Conservation (phyloP, 768 basidiomycete genomes). For the Leccinum obscurum region DNA sequence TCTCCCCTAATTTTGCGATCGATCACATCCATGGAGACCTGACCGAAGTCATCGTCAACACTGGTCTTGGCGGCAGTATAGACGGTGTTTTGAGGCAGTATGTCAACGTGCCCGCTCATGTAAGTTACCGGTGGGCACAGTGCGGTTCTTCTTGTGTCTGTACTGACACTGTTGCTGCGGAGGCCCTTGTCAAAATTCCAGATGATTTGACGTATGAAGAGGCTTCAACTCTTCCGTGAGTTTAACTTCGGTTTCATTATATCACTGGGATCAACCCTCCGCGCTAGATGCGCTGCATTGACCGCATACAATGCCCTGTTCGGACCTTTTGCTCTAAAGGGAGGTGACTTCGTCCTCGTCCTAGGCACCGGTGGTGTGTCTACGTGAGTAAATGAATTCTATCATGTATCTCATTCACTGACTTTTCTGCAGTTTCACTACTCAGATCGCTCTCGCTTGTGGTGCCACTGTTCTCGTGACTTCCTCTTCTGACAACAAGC, state of each 20-base stretch:
- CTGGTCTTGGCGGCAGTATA: constrained; percentile 46
- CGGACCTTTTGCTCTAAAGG: constrained; percentile 52
- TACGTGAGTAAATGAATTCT: constrained; percentile 35
- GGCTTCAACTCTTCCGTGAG: constrained; percentile 62
- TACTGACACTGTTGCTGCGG: neutral
- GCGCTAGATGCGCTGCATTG: constrained; percentile 51
- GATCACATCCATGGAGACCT: constrained; percentile 50
- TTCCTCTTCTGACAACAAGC: constrained; percentile 65
- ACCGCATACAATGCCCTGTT: constrained; percentile 64
- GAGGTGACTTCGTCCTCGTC: constrained; percentile 58
- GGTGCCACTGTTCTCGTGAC: constrained; percentile 68
- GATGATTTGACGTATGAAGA: constrained; percentile 61
- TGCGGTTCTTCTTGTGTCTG: neutral
- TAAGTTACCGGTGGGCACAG: constrained; percentile 13
- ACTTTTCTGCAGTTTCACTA: constrained; percentile 45
- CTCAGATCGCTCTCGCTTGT: constrained; percentile 60
- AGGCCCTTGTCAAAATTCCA: constrained; percentile 55
- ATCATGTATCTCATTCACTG: neutral
- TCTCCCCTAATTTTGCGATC: constrained; percentile 51
- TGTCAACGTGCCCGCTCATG: constrained; percentile 48
- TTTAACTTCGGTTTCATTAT: neutral
- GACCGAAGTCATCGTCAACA: constrained; percentile 33
- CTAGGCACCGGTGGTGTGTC: constrained; percentile 60
- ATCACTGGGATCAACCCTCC: neutral
- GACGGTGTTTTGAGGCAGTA: constrained; percentile 59